These are phyloP conservation scores for Monilinia aucupariae DNA, from an alignment of 2,329 filamentous ascomycete species.

Conservation along the genomic window DNA sequence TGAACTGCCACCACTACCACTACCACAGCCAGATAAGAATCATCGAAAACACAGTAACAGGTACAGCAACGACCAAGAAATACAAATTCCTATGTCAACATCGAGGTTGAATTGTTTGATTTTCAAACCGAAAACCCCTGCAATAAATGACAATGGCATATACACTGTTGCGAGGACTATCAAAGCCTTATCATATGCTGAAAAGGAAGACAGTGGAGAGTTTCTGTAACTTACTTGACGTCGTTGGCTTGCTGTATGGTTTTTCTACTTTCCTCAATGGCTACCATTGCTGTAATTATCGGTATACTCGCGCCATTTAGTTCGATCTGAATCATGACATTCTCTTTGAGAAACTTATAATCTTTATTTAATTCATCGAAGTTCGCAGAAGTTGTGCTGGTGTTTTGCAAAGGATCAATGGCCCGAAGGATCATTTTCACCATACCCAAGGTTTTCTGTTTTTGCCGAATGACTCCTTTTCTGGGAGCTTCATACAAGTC, in stretches of 20 bases:
- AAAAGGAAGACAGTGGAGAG: rapidly evolving
- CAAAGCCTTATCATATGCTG: background rate
- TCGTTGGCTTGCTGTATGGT: slow-evolving; percentile 1
- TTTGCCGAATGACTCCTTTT: background rate
- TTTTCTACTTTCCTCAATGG: background rate
- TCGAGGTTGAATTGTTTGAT: background rate
- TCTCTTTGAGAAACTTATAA: background rate
- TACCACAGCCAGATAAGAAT: background rate
- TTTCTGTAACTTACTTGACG: background rate
- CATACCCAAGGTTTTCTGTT: background rate
- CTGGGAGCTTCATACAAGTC: background rate
- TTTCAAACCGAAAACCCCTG: background rate
- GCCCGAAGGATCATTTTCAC: background rate
- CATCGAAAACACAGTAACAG: background rate
- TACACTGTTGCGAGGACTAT: background rate
- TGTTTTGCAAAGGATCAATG: background rate
- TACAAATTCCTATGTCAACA: background rate
- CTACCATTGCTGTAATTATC: background rate
- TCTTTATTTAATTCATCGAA: background rate
- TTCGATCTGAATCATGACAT: background rate
- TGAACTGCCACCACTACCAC: background rate
- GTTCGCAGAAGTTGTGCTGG: background rate
- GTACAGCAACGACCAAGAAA: background rate
- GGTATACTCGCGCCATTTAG: background rate
- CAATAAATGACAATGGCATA: background rate